phyloP scores from a whole-genome alignment of 2,329 filamentous ascomycete species.

The Tolypocladium ovalisporum region DNA sequence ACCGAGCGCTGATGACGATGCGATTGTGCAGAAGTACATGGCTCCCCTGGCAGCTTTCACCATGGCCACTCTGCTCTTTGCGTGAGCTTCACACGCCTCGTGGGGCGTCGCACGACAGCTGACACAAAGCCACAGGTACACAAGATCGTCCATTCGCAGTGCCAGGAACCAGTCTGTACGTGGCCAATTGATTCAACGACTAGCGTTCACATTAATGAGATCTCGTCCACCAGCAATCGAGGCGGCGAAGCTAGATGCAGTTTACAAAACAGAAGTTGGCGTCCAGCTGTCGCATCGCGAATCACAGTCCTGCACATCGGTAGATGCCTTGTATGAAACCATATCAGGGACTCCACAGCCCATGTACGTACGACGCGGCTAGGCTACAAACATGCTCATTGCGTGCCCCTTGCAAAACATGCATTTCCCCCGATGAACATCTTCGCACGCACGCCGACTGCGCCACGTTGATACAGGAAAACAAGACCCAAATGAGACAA shows the following conservation, averaged over 20 bases:
- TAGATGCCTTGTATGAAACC: background rate
- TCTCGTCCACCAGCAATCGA: background rate
- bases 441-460: background rate
- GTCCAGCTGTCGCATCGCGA: background rate
- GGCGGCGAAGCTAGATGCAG: background rate
- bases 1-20: background rate
- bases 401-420: background rate
- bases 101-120: background rate
- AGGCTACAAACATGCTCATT: background rate
- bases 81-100: constrained; percentile 16
- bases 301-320: background rate
- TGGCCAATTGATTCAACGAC: background rate
- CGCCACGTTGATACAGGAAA: background rate
- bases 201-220: background rate
- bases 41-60: constrained; percentile 41
- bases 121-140: constrained; percentile 18
- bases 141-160: constrained; percentile 28
- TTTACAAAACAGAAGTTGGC: background rate
- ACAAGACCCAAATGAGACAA: constrained; percentile 6
- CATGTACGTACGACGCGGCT: background rate
- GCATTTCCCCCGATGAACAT: background rate
- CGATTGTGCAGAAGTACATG: constrained; percentile 26
- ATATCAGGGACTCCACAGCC: background rate
- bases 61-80: constrained; percentile 41
- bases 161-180: constrained; percentile 23